Percentiles rank a stretch among this genome's conserved stretches.
Conservation (phyloP, 495 filamentous ascomycete genomes). For the Daldinia loculata region DNA sequence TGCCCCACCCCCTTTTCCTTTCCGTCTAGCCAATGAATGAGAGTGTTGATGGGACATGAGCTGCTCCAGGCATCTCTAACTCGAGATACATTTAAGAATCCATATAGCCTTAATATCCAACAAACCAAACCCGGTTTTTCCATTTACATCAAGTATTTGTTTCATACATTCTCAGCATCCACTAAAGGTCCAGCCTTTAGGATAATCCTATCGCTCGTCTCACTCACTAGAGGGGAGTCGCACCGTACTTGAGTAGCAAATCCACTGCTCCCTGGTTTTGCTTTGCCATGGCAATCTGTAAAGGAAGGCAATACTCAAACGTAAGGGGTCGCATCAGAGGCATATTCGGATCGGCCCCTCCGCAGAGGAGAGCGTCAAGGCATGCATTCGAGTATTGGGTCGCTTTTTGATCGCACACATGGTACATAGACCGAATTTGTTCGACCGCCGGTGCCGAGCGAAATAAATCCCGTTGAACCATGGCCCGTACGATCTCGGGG, state of each 20-base stretch:
- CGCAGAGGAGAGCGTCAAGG: not conserved
- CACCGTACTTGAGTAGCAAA: not conserved
- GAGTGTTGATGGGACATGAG: too few relatives aligned
- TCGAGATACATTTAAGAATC: not conserved
- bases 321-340: not conserved
- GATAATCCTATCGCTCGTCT: not conserved
- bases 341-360: conserved; percentile 5
- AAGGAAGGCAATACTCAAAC: not conserved
- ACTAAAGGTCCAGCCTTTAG: not conserved
- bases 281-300: not conserved
- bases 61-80: too few relatives aligned
- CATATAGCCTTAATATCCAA: not conserved
- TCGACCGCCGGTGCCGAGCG: not conserved
- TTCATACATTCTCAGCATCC: not conserved
- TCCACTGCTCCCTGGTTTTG: not conserved
- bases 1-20: too few relatives aligned
- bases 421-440: not conserved
- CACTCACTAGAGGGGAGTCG: not conserved
- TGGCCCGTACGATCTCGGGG: not conserved
- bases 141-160: not conserved
- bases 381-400: not conserved
- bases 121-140: not conserved
- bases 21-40: too few relatives aligned
- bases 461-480: not conserved
- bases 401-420: not conserved